Evolutionary conservation across 768 basidiomycete genomes (phyloP), one percentile per base, ranked within the genome.

Genomic region (Thelephora ganbajun): DNA sequence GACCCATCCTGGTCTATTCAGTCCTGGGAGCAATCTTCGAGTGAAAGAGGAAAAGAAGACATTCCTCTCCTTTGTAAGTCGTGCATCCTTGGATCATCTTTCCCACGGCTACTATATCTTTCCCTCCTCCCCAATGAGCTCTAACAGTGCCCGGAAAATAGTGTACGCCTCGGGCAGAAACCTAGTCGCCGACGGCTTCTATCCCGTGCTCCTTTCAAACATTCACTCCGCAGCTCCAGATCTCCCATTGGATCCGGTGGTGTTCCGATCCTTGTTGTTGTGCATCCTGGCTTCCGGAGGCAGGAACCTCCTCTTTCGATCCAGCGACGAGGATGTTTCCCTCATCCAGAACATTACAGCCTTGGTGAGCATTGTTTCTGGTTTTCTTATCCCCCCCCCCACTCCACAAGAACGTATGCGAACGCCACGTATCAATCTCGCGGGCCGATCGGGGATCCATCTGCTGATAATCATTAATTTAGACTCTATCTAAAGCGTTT

Each of bases 201-300:
- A 63, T 33, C 51, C 60, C 16, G 56, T 58, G 23, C 57, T 80
- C 23, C 53, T 82, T 11, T 58, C 63, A 3, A 64, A 71, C 49
- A 59, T 81, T 46, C 72, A 67, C 35, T 54, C 65, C n/a, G 59
- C 62, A 6, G 61, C 63, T 22, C 65, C 73, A n/a, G 65, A 65
- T 44, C 58, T 80, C 13, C 79, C 79, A 6, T 48, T 83, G 2
- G 81, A 86, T 46, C 68, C 74, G 9, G 71, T 76, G 45, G 70
- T 84, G 36, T 61, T 85, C 18, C 80, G 80, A 57, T 76, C 79
- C 18, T 63, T 85, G 13, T 70, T 86, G 26, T 70, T 80, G 3
- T 82, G 74, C 57, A 66, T 86, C 43, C 63, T 82, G 33, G 69
- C 81, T 2, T 42, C 54, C 2, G 53, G 47, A 20, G 74, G 75